Conservation (phyloP, 306 rosid genomes). For the Leucaena leucocephala region DNA sequence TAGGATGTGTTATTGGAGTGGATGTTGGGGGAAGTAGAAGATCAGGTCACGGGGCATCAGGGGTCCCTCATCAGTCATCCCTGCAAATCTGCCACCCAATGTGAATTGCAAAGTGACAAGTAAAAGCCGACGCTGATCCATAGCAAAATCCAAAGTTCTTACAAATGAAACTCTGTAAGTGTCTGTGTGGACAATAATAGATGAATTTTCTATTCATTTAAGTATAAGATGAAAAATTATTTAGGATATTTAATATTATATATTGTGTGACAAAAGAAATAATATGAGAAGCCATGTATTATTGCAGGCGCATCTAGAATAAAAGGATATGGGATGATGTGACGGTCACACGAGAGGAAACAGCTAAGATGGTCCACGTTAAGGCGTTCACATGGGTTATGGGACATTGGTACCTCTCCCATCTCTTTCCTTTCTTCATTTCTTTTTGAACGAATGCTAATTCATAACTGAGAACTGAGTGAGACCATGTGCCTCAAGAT, state of each 20-base stretch:
- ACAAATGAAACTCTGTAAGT: not conserved
- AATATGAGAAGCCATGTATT: not conserved
- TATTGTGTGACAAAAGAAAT: not conserved
- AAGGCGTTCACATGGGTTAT: slow-evolving; percentile 40
- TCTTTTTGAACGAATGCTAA: not conserved
- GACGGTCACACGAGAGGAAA: not conserved
- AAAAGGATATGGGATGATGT: not conserved
- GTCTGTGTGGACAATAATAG: not conserved
- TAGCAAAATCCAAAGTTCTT: not conserved
- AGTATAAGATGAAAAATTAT: not conserved
- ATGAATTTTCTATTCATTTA: not conserved
- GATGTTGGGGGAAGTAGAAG: not conserved
- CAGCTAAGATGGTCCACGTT: slow-evolving; percentile 17
- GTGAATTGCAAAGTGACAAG: not conserved
- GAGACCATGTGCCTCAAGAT: not conserved
- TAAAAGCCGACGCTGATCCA: not conserved
- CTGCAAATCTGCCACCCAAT: not conserved
- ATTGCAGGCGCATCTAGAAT: not conserved
- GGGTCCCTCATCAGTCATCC: not conserved
- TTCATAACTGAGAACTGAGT: not conserved
- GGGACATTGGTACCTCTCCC: slow-evolving; percentile 42
- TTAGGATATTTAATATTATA: too few relatives aligned
- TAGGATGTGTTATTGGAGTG: not conserved
- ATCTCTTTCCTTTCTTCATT: not conserved
- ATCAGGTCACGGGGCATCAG: not conserved